Evolutionary conservation across 2,329 filamentous ascomycete species (phyloP), one percentile per base, ranked within the genome.

Genomic region (Gremmenia infestans): DNA sequence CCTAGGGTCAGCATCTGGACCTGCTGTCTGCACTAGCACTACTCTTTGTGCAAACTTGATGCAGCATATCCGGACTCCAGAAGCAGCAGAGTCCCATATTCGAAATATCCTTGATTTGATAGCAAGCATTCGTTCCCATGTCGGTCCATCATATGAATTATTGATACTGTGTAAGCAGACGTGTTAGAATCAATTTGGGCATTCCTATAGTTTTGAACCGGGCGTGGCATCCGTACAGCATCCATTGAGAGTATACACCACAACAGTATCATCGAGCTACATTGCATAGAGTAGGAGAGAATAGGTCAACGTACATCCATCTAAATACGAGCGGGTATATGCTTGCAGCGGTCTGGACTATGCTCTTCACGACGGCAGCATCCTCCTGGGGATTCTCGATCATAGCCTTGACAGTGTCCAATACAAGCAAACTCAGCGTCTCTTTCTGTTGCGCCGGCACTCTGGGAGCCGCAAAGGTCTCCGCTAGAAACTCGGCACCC

Each of bases 31-130:
- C 17, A 91, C 89, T 63, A 97, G 82, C 46, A 99, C 88, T 46
- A 97, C 90, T 61, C 90, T 86, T 75, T 99, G 93, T 39, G 91
- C 87, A 72, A 99, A 99, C 73, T 99, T 99, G 79, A 97, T 87
- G 76, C 94, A 97, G 78, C 91, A 96, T 71, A 97, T 87, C 66
- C 87, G 87, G 60, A 97, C 83, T 2, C 90, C 87, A 12, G 87
- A 80, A 14, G 83, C 76, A 17, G 89, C 86, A 45, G 78, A 81
- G 65, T 97, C 93, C 93, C 95, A 97, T 67, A 94, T 85, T 57
- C 83, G 85, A 58, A 99, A 73, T 63, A 99, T 94, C 66, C 86
- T 88, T 54, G 88, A 84, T 76, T 99, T 99, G 73, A 97, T 93
- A 11, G 85, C 81, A 53, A 84, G 80, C 83, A 97, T 95, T 62